Base-by-base conservation (phyloP, 2,329 filamentous ascomycete species). In the Akanthomyces dipterigenus region DNA sequence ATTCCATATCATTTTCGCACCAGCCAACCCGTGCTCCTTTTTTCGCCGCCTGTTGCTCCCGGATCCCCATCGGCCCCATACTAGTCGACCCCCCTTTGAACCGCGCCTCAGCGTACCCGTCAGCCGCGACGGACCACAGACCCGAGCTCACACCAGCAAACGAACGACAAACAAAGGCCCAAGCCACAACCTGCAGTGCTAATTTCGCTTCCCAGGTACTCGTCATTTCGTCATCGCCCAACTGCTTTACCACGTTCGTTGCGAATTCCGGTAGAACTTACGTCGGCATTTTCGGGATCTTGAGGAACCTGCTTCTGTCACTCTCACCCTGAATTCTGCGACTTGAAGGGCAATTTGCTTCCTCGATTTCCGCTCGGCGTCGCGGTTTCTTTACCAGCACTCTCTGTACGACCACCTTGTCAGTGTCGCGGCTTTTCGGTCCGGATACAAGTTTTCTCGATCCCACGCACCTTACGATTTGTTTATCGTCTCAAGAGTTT, bases 151-250 rank as follows among this genome's bases (percentile, higher is more conserved):
- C 28, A 62, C 46, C 40, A 62, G 55, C 55, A 58, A 56, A 59
- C 48, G 31, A 31, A 59, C 55, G n/a, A 50, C 61, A 59, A 59
- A 55, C 49, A 43, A 59, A 36, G 24, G 16, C 8, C 22, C 57
- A 46, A 51, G 38, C 56, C 34, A 60, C 36, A 26, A 24, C 28
- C 20, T 20, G n/a, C n/a, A 12, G 14, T 51, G n/a, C 63, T 58
- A 62, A 48, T 60, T 70, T 74, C 64, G 28, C n/a, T 26, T 16
- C n/a, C 26, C 56, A 75, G 74, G 73, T 76, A 75, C 70, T 72
- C 69, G 72, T 76, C 68, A 72, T 75, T 75, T 75, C 69, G 67
- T 72, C 70, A 75, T 73, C 71, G 70, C 72, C 61, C 72, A 71
- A 69, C 69, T 70, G 71, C 70, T 70, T 70, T 70, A 72, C 70